Evolutionary conservation across 352 stramenopile species (phyloP), one percentile per base, ranked within the genome.

Genomic region (Globisporangium echinulatum): DNA sequence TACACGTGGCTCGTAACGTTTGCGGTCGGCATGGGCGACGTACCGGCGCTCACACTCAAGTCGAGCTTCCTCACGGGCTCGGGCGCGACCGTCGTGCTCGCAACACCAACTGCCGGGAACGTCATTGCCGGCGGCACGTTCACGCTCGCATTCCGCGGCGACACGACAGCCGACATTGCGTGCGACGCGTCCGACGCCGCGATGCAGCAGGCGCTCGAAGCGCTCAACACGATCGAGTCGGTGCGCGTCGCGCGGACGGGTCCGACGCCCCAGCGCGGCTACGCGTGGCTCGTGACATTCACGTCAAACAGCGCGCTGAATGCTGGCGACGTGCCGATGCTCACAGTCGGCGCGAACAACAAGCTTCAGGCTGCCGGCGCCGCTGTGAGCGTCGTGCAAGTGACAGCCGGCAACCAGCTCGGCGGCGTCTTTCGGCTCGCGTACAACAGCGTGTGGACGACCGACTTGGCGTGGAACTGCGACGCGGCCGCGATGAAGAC

Each of bases 1-100:
- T 97, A 95, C 75, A 96, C 80, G 51, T 98, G 94, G 93, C 88
- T 70, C n/a, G 71, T 98, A 40, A 91, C 71, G 13, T 98, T 98
- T 43, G 72, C 66, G 3, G 60, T 71, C 4, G 53, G 68, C 6
- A 87, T 94, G 78, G 77, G 80, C 7, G 69, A 94, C 56, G 66
- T 85, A 14, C 82, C 81, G 5, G 54, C 74, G 54, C 54, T 92
- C 9, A 87, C 69, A 44, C 68, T 94, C 55, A 71, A 73, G 46
- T 87, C 74, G 25, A 88, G 59, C 48, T 86, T 86, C 46, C 68
- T 94, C 25, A 92, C 78, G 2, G 81, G 82, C 17, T 86, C 71
- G 33, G 81, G 82, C 9, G 81, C 85, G 3, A 87, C 84, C 36
- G 81, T 92, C 10, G 66, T 81, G 52, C 54, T 92, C n/a, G 76